Base-by-base conservation (phyloP, 495 filamentous ascomycete genomes). In the Penicillium cosmopolitanum region DNA sequence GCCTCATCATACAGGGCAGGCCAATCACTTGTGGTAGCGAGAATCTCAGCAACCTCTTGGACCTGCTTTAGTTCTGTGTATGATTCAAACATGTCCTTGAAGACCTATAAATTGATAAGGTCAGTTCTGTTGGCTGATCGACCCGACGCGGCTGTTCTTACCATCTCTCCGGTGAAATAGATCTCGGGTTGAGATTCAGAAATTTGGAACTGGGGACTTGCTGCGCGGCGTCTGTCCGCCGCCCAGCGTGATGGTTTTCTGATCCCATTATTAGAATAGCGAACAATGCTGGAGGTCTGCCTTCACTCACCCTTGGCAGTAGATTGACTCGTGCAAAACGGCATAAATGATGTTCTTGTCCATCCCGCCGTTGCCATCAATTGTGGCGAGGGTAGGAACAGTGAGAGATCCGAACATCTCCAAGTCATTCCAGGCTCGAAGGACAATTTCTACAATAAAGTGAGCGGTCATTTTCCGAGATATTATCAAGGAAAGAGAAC, bases 131-230 rank as follows among this genome's bases (percentile, higher is more conserved):
- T 18, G 42, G n/a, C 16, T 44, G 13, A 8, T 19, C 8, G 7
- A 7, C 16, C 4, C 42, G 9, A 25, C 9, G 21, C 6, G 34
- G n/a, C 7, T 43, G 40, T 16, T 42, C 59, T 67, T 70, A 85
- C 82, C 92, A 96, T 96, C 74, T 98, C 94, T 56, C 94, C 94
- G 0, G 90, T 91, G 76, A 98, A 97, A 60, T 82, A 89, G 54
- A 94, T 78, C 47, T 74, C 58, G 0, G 89, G 84, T n/a, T 79
- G 65, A 1, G 81, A 75, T 4, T 69, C 73, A 34, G 76, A 64
- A 36, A 81, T 67, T 15, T 71, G 54, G 70, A 86, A 87, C 28
- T 69, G 68, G 1, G 78, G 68, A 34, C 71, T 72, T 54, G 70
- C 62, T 2, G 70, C 50, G 34, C 80, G 73, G 9, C 81, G 42